phyloP scores from a whole-genome alignment of 164 flowering plant species.

The Chimonanthus praecox region DNA sequence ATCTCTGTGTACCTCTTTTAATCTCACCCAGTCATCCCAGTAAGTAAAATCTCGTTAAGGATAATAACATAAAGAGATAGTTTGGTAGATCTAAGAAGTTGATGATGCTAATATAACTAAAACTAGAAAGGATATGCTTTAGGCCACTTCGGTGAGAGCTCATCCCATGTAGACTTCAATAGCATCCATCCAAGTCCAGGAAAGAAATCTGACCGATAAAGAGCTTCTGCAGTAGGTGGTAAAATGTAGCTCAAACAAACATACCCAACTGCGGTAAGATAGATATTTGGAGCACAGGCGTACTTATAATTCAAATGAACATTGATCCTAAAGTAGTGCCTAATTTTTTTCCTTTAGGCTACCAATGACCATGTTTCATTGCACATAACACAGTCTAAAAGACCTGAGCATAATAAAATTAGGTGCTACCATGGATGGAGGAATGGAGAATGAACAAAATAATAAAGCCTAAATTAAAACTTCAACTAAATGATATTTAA shows the following conservation, averaged over 20 bases:
- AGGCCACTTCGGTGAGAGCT: slow-evolving; percentile 98
- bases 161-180: slow-evolving; percentile 77
- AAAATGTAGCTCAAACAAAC: slow-evolving; percentile 1
- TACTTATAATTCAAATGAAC: background rate
- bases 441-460: too few species aligned
- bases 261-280: background rate
- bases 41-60: slow-evolving; percentile 72
- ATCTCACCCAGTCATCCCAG: slow-evolving; percentile 99
- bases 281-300: too few species aligned
- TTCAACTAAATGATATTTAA: background rate
- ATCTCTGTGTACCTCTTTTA: slow-evolving; percentile 80
- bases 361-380: background rate
- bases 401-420: background rate
- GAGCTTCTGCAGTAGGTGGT: slow-evolving; percentile 53
- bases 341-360: background rate
- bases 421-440: background rate
- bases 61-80: slow-evolving; percentile 14
- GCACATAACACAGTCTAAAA: background rate
- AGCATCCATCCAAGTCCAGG: slow-evolving; percentile 99
- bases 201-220: slow-evolving; percentile 95
- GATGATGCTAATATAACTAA: slow-evolving; percentile 2
- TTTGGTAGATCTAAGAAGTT: background rate
- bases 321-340: too few species aligned
- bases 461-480: too few species aligned
- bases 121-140: slow-evolving; percentile 88